Evolutionary conservation across 805 yeast species (phyloP), one percentile per base, ranked within the genome.

Genomic region (Lachancea kluyveri): DNA sequence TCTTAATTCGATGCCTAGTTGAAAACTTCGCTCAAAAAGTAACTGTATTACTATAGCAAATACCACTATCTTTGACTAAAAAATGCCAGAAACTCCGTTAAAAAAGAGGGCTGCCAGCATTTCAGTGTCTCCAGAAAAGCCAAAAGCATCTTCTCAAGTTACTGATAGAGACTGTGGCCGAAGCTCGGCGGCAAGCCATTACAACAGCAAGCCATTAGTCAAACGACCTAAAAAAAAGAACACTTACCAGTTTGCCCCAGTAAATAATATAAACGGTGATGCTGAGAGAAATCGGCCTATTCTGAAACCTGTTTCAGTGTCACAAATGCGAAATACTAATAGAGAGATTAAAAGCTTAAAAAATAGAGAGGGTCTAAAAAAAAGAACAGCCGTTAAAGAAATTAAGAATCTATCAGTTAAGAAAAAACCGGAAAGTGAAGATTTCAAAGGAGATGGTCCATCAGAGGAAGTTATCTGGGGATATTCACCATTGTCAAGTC

Each of bases 401-500:
- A 21, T 4, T n/a, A 35, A 28, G 17, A 30, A 31, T 15, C 31
- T 31, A 13, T 20, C 14, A 5, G 20, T 17, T 8, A n/a, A 12
- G 17, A 27, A 8, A 6, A 15, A 9, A 16, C 18, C 31, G 9
- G 28, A 21, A 21, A 21, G 17, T n/a, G 9, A 9, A n/a, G 16
- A 26, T 11, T n/a, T 21, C 8, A 9, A 11, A 5, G 24, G 25
- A 10, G 39, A 40, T 12, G 39, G 36, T 2, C 43, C 45, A 14
- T 28, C 52, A 9, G 59, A 55, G 25, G 54, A 52, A 32, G 59
- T 57, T 2, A 46, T 55, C 7, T 57, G 62, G 62, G 42, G 42
- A 11, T 52, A 52, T 26, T 48, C 50, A 6, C 62, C 62, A 2
- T n/a, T n/a, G n/a, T n/a, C n/a, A n/a, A n/a, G n/a, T n/a, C 22